phyloP scores from a whole-genome alignment of 208 protist species.

The Trichomonas vaginalis region DNA sequence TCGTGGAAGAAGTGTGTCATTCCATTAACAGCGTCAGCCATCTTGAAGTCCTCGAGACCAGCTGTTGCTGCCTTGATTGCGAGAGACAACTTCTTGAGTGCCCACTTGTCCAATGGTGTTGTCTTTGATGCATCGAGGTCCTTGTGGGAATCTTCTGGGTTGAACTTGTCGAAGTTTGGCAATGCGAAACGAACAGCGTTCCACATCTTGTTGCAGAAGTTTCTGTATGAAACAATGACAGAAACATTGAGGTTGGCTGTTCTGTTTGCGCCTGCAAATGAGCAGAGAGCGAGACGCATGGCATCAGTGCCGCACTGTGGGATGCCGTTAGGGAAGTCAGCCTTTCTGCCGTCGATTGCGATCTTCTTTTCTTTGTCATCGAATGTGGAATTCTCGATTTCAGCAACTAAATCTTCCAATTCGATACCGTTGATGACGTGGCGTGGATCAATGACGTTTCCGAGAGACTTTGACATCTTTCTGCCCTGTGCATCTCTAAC shows the following conservation, averaged over 20 bases:
- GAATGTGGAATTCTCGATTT: conserved; percentile 72
- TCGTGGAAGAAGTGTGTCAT: conserved; percentile 85
- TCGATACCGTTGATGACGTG: conserved; percentile 89
- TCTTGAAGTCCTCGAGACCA: conserved; percentile 44
- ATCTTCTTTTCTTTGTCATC: conserved; percentile 50
- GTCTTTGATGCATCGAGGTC: neutral
- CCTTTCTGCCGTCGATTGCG: neutral
- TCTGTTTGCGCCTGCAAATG: conserved; percentile 52
- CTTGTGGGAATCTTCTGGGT: neutral
- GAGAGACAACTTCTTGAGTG: conserved; percentile 65
- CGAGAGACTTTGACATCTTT: conserved; percentile 97
- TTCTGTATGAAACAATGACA: conserved; percentile 76
- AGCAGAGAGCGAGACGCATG: conserved; percentile 87
- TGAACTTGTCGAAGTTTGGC: conserved; percentile 18
- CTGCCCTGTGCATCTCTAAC: conserved; percentile 89
- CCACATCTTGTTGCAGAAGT: conserved; percentile 98
- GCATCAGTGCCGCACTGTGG: conserved; percentile 93
- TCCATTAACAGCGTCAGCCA: conserved; percentile 61
- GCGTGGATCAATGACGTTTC: conserved; percentile 99
- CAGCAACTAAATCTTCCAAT: conserved; percentile 67
- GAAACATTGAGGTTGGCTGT: conserved; percentile 92
- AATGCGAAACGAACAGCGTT: conserved; percentile 26
- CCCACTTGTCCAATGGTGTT: conserved; percentile 61
- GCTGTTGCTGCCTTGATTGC: conserved; percentile 54
- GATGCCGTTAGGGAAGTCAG: conserved; percentile 33